Conservation (phyloP, 495 filamentous ascomycete genomes). For the Tuber magnatum region DNA sequence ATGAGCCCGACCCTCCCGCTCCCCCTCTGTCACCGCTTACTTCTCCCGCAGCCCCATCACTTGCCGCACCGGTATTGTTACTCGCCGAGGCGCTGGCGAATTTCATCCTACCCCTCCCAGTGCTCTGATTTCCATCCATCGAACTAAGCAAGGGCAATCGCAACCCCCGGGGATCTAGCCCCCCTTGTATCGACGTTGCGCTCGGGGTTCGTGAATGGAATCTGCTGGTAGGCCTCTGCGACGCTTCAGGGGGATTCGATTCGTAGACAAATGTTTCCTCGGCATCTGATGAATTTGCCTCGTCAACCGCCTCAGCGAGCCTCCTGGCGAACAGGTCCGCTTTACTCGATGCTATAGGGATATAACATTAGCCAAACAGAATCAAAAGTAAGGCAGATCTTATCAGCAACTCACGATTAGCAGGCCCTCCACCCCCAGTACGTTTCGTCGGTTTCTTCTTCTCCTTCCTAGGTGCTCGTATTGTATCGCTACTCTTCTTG, state of each 20-base stretch:
- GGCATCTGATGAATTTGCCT: constrained; percentile 87
- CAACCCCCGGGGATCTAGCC: constrained; percentile 65
- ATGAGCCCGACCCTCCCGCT: constrained; percentile 32
- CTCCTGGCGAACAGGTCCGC: constrained; percentile 97
- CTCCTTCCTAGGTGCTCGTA: constrained; percentile 74
- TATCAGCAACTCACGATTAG: constrained; percentile 41
- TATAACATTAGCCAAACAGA: constrained; percentile 48
- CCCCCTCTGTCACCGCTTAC: constrained; percentile 58
- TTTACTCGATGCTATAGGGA: constrained; percentile 70
- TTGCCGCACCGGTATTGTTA: constrained; percentile 51
- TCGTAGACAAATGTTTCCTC: constrained; percentile 99
- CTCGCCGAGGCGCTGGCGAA: constrained; percentile 73
- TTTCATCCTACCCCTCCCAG: constrained; percentile 92
- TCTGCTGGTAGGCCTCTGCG: constrained; percentile 59
- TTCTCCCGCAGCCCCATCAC: constrained; percentile 57
- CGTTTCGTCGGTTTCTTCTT: constrained; percentile 64
- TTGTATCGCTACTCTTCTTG: constrained; percentile 86
- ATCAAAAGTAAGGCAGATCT: background rate
- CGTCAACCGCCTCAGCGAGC: constrained; percentile 87
- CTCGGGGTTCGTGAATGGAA: constrained; percentile 95
- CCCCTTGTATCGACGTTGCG: constrained; percentile 69
- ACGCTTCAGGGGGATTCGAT: constrained; percentile 82
- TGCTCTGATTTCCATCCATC: constrained; percentile 53
- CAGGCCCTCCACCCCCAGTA: constrained; percentile 62
- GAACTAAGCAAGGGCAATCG: constrained; percentile 46